Percentiles rank a stretch among this genome's conserved stretches.
phyloP scores from a whole-genome alignment of 2,329 filamentous ascomycete genomes.

The Diaporthe amygdali region DNA sequence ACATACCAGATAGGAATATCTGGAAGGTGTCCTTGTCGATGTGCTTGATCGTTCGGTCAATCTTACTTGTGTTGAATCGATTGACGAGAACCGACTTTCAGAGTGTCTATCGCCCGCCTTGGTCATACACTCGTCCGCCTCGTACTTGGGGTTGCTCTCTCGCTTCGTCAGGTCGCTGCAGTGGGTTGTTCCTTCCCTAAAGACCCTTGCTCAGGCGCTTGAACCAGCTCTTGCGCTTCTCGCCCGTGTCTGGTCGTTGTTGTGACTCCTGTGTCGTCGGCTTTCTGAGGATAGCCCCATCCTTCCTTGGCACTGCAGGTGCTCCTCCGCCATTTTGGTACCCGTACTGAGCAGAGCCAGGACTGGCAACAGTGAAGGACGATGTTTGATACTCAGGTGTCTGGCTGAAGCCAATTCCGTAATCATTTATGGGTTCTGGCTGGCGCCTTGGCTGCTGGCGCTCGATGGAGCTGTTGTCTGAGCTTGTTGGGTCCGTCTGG shows the following conservation, averaged over 20 bases:
- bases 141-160: not conserved
- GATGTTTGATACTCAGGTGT: constrained; percentile 47
- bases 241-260: constrained; percentile 43
- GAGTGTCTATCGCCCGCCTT: not conserved
- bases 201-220: constrained; percentile 74
- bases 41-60: too few relatives aligned
- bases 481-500: constrained; percentile 84
- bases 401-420: constrained; percentile 65
- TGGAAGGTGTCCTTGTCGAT: not conserved
- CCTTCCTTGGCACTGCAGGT: constrained; percentile 41
- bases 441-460: constrained; percentile 63
- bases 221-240: constrained; percentile 93
- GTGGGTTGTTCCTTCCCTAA: constrained; percentile 29
- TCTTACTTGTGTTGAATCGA: not conserved
- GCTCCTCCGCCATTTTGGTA: constrained; percentile 28
- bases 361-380: constrained; percentile 41
- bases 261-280: constrained; percentile 24
- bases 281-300: constrained; percentile 34
- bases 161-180: not conserved
- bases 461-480: constrained; percentile 91
- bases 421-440: constrained; percentile 62
- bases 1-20: too few relatives aligned
- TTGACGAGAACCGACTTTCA: not conserved
- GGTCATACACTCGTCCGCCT: not conserved
- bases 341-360: constrained; percentile 27